Evolutionary conservation across 2,329 filamentous ascomycete species (phyloP).

Genomic region (Trichoderma citrinoviride): DNA sequence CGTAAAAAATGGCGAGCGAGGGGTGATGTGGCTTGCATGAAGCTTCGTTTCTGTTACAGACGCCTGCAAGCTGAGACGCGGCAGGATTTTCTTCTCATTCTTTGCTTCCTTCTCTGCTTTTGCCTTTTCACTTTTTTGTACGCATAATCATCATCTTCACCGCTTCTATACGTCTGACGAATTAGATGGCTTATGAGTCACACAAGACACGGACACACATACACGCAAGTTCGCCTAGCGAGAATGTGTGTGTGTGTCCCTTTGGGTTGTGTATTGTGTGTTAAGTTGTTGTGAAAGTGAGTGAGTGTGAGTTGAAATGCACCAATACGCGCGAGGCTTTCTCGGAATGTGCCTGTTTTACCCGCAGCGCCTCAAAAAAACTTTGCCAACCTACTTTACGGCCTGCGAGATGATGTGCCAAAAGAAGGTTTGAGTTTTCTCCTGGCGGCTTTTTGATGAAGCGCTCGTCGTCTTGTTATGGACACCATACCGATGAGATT

Average conservation of each 20-base stretch:
- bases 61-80: constrained; percentile 6
- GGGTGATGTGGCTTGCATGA: constrained; percentile 16
- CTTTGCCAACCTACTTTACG: neutral
- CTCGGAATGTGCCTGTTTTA: constrained; percentile 13
- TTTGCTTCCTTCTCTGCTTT: neutral
- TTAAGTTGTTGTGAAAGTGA: too few species aligned
- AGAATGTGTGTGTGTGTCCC: neutral
- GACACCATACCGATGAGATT: neutral
- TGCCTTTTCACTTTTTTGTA: neutral
- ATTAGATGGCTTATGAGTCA: neutral
- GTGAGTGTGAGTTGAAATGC: neutral
- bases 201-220: neutral
- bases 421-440: neutral
- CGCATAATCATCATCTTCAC: neutral
- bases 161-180: constrained; percentile 4
- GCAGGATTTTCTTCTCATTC: neutral
- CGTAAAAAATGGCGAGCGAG: neutral
- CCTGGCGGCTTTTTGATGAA: neutral
- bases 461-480: constrained; percentile 5
- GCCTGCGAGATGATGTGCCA: constrained; percentile 9
- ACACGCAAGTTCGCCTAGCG: neutral
- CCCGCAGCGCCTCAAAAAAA: constrained; percentile 1
- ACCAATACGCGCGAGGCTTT: neutral
- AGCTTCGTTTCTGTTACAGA: constrained; percentile 5
- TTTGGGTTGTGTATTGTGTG: neutral